These are phyloP conservation scores for Fusarium compactum DNA, from an alignment of 2,329 filamentous ascomycete species.

Conservation along the genomic window DNA sequence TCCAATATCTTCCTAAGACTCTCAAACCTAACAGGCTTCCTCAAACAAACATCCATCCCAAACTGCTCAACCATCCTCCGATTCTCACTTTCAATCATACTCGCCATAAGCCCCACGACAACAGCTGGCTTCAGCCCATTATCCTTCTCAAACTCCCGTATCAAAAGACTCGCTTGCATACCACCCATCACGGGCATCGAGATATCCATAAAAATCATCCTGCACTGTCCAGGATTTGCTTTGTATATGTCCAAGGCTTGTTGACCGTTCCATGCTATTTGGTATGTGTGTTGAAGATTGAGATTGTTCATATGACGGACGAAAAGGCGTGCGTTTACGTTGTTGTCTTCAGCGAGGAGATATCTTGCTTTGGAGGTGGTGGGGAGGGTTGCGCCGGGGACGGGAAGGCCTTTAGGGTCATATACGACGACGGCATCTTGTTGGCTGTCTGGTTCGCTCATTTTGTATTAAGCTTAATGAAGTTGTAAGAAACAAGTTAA, in stretches of 20 bases:
- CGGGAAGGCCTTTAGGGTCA: background rate
- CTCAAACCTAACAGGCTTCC: background rate
- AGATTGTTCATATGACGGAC: background rate
- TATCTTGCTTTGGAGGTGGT: background rate
- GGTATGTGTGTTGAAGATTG: background rate
- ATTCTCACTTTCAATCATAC: background rate
- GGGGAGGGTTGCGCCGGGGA: rapidly evolving
- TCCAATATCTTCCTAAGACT: background rate
- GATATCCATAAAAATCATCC: slow-evolving; percentile 6
- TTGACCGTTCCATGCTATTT: slow-evolving; percentile 10
- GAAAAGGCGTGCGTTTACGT: background rate
- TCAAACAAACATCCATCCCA: slow-evolving; percentile 5
- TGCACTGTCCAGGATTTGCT: background rate
- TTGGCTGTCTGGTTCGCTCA: background rate
- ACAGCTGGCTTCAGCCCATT: slow-evolving; percentile 1
- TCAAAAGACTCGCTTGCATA: background rate
- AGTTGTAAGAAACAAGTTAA: background rate
- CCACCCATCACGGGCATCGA: slow-evolving; percentile 24
- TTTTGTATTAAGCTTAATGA: background rate
- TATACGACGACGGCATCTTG: background rate
- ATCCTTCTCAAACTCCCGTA: slow-evolving; percentile 4
- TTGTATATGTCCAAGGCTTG: slow-evolving; percentile 8
- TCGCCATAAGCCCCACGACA: background rate
- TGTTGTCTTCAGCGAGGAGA: slow-evolving; percentile 20
- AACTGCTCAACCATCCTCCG: background rate